A percentile compares a stretch with the other conserved stretches of the same genome.
Conservation (phyloP, 768 basidiomycete species). For the Candolleomyces efflorescens region DNA sequence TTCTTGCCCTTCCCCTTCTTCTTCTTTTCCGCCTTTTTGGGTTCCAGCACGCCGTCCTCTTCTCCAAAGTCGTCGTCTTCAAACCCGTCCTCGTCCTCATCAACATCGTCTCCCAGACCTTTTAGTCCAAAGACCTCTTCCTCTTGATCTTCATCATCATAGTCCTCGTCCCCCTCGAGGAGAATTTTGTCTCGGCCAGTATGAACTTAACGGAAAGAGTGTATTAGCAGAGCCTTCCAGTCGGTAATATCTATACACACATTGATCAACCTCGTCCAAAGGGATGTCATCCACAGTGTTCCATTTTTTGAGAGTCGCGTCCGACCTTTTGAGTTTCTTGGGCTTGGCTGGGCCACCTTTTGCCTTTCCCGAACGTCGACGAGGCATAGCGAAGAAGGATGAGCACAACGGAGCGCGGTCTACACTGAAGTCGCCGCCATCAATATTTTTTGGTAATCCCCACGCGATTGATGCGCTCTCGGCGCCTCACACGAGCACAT, state of each 20-base stretch:
- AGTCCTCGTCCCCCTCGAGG: slow-evolving; percentile 59
- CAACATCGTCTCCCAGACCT: slow-evolving; percentile 40
- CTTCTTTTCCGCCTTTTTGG: slow-evolving; percentile 24
- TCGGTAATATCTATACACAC: slow-evolving; percentile 36
- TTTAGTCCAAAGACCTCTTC: slow-evolving; percentile 81
- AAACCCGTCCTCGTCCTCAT: slow-evolving; percentile 31
- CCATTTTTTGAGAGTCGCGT: slow-evolving; percentile 61
- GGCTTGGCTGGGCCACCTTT: slow-evolving; percentile 32
- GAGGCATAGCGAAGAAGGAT: slow-evolving; percentile 36
- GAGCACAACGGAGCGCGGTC: neutral
- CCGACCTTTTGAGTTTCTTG: slow-evolving; percentile 45
- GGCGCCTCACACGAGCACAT: no score
- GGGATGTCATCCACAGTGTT: slow-evolving; percentile 64
- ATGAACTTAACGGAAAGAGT: slow-evolving; percentile 51
- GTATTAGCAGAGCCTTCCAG: slow-evolving; percentile 3
- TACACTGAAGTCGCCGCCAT: neutral
- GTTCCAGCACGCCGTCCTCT: slow-evolving; percentile 21
- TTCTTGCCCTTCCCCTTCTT: slow-evolving; percentile 25
- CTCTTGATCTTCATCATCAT: slow-evolving; percentile 40
- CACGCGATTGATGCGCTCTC: no score
- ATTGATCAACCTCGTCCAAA: slow-evolving; percentile 75
- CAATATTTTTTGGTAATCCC: neutral
- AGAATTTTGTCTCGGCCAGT: slow-evolving; percentile 71
- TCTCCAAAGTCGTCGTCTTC: slow-evolving; percentile 33
- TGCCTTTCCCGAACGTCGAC: slow-evolving; percentile 38